A percentile compares a stretch with the other conserved stretches of the same genome.
phyloP scores from a whole-genome alignment of 345 rosid genomes.

The Crucihimalaya himalaica region DNA sequence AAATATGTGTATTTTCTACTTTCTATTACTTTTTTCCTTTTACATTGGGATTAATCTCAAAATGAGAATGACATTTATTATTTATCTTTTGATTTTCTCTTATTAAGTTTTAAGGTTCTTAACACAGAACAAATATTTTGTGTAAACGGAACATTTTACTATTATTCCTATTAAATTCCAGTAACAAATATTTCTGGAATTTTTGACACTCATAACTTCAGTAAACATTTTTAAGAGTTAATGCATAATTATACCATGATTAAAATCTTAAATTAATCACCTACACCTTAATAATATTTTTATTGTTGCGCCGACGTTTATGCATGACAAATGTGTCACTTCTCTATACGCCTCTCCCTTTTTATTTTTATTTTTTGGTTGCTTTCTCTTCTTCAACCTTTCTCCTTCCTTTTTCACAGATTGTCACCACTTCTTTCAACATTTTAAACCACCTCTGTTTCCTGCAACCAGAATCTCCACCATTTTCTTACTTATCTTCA shows the following conservation, averaged over 20 bases:
- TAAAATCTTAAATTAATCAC: background rate
- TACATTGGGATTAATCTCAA: no score
- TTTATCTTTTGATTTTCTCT: background rate
- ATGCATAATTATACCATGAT: no score
- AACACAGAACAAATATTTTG: no score
- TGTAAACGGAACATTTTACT: no score
- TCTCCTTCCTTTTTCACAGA: constrained; percentile 12
- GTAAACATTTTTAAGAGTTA: no score
- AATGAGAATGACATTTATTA: no score
- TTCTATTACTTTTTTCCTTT: no score
- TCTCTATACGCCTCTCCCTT: constrained; percentile 24
- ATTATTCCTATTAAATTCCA: no score
- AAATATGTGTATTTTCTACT: no score
- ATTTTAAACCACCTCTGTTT: constrained; percentile 15
- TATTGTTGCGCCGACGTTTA: constrained; percentile 32
- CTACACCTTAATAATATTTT: constrained; percentile 4
- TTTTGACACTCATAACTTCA: background rate
- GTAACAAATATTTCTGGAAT: background rate
- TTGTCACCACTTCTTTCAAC: constrained; percentile 17
- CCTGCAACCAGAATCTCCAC: background rate
- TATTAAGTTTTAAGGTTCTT: background rate
- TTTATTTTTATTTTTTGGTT: background rate
- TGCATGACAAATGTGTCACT: constrained; percentile 30
- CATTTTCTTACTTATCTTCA: background rate
- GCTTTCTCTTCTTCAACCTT: constrained; percentile 12